These are phyloP conservation scores for Irpex rosettiformis DNA, from an alignment of 1,284 basidiomycete species.

Conservation along the genomic window DNA sequence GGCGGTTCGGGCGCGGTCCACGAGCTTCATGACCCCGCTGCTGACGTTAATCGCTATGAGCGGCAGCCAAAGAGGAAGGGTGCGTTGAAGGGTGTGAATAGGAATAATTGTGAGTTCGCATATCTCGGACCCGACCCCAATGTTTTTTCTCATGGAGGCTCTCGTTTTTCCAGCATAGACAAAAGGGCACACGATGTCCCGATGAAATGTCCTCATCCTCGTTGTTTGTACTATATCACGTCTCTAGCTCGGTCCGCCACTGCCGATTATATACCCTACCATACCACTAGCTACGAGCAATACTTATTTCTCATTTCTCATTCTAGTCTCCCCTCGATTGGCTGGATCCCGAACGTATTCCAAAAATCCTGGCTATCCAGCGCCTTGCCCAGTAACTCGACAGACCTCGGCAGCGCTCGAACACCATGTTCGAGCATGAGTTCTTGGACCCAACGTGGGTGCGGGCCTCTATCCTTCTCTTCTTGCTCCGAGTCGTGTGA, in stretches of 20 bases:
- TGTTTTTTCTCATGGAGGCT: background rate
- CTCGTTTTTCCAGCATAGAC: background rate
- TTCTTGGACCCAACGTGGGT: constrained; percentile 49
- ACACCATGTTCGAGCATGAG: constrained; percentile 52
- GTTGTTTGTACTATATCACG: background rate
- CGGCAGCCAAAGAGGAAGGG: constrained; percentile 33
- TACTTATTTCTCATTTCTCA: background rate
- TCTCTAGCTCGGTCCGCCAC: background rate
- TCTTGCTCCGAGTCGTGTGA: background rate
- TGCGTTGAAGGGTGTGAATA: constrained; percentile 31
- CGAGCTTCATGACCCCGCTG: constrained; percentile 29
- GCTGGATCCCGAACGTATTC: constrained; percentile 38
- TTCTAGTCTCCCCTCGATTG: constrained; percentile 19
- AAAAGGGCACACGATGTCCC: background rate
- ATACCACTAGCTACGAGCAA: no score
- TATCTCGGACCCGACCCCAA: background rate
- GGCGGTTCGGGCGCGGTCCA: constrained; percentile 29
- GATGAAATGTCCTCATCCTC: background rate
- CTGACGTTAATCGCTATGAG: constrained; percentile 57
- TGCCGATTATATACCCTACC: background rate
- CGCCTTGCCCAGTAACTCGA: constrained; percentile 45
- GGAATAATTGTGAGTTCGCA: constrained; percentile 6
- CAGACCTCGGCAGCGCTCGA: constrained; percentile 47
- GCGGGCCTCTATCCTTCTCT: constrained; percentile 16
- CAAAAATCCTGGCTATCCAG: constrained; percentile 64